These are phyloP conservation scores for Kokia cookei DNA, from an alignment of 441 rosid genomes.

Conservation along the genomic window DNA sequence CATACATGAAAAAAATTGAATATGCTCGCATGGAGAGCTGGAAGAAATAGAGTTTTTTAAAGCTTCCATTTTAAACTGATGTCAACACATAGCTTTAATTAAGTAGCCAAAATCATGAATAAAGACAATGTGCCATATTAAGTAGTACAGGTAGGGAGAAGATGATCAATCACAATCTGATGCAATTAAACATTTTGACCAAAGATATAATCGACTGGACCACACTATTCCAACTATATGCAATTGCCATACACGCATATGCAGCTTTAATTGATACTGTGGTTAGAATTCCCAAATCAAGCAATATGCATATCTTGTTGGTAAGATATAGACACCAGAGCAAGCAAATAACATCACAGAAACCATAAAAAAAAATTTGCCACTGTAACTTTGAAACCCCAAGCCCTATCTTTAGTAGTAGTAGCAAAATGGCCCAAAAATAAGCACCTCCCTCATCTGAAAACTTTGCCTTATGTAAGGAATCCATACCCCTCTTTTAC, in stretches of 20 bases:
- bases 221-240: conserved; percentile 19
- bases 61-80: neutral
- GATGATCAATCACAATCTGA: conserved; percentile 39
- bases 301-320: conserved; percentile 36
- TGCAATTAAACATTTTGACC: conserved; percentile 33
- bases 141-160: neutral
- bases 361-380: neutral
- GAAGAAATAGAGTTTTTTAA: too few species aligned
- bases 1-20: too few species aligned
- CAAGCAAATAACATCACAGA: conserved; percentile 22
- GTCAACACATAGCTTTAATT: conserved; percentile 18
- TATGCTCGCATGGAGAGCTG: too few species aligned
- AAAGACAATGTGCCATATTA: conserved; percentile 23
- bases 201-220: conserved; percentile 25
- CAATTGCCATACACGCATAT: neutral
- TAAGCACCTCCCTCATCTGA: conserved; percentile 16
- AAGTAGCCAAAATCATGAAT: conserved; percentile 26
- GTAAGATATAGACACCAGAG: conserved; percentile 28
- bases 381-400: conserved; percentile 32
- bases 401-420: conserved; percentile 24
- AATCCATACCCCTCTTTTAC: conserved; percentile 38
- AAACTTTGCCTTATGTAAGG: conserved; percentile 35
- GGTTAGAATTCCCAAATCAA: conserved; percentile 41
- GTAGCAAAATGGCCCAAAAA: conserved; percentile 27
- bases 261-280: conserved; percentile 39